phyloP scores from a whole-genome alignment of 2,329 filamentous ascomycete genomes.

The Trichoderma atroviride region DNA sequence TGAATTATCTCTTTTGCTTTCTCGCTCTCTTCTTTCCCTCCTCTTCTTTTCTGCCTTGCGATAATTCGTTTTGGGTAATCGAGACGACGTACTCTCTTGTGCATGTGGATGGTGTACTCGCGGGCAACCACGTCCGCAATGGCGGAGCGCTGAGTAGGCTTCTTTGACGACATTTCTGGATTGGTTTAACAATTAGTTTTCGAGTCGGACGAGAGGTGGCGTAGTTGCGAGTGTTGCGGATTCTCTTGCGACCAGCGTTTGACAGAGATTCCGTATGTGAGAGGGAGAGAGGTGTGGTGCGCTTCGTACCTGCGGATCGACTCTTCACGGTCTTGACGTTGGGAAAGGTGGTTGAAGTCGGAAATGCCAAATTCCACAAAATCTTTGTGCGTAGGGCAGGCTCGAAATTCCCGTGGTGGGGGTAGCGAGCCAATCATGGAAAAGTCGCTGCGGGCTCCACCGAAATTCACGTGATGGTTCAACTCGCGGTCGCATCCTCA shows the following conservation, averaged over 20 bases:
- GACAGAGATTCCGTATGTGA: constrained; percentile 25
- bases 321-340: constrained; percentile 45
- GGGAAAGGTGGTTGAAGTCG: constrained; percentile 42
- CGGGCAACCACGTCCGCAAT: constrained; percentile 98
- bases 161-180: constrained; percentile 50
- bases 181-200: constrained; percentile 34
- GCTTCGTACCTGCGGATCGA: constrained; percentile 48
- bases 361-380: constrained; percentile 45
- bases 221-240: neutral
- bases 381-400: constrained; percentile 49
- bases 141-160: constrained; percentile 73
- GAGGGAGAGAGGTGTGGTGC: constrained; percentile 27
- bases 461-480: constrained; percentile 33
- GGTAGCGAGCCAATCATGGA: constrained; percentile 44
- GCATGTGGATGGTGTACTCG: constrained; percentile 99
- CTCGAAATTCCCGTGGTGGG: constrained; percentile 40
- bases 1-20: neutral
- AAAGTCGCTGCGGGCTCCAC: constrained; percentile 16
- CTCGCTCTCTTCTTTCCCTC: neutral
- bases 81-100: constrained; percentile 71
- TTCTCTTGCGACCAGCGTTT: constrained; percentile 16
- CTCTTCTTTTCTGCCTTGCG: neutral
- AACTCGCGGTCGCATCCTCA: constrained; percentile 21
- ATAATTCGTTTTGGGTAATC: constrained; percentile 21
- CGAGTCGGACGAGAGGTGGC: constrained; percentile 6